Conservation (phyloP, 768 basidiomycete genomes). For the Ramaria sp. region DNA sequence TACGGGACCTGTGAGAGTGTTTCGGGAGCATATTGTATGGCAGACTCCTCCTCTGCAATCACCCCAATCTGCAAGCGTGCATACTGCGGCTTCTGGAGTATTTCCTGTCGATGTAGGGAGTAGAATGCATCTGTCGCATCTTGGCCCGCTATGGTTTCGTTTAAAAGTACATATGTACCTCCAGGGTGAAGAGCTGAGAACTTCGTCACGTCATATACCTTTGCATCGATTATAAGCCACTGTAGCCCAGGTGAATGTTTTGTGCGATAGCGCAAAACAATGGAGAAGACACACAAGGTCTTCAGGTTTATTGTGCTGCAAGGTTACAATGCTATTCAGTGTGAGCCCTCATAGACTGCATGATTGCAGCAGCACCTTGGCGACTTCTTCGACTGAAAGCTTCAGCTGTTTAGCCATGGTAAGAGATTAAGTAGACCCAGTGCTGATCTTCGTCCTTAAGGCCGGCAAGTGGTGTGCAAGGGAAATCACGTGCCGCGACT, state of each 20-base stretch:
- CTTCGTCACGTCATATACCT: slow-evolving; percentile 70
- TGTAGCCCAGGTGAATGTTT: slow-evolving; percentile 18
- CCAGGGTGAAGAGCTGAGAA: slow-evolving; percentile 83
- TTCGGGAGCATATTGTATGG: slow-evolving; percentile 45
- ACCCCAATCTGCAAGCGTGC: slow-evolving; percentile 57
- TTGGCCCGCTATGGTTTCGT: slow-evolving; percentile 56
- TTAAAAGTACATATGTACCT: slow-evolving; percentile 63
- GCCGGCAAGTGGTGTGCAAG: too few relatives aligned
- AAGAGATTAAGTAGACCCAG: too few relatives aligned
- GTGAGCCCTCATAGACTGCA: neutral
- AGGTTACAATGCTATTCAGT: neutral
- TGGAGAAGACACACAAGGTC: slow-evolving; percentile 48
- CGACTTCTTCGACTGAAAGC: slow-evolving; percentile 48
- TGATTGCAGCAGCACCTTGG: slow-evolving; percentile 33
- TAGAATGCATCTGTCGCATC: slow-evolving; percentile 78
- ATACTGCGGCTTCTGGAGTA: slow-evolving; percentile 65
- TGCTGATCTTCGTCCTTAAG: too few relatives aligned
- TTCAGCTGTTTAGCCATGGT: slow-evolving; percentile 15
- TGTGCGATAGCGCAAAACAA: neutral
- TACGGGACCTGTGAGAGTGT: slow-evolving; percentile 72
- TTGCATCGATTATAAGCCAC: slow-evolving; percentile 78
- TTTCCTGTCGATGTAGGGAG: slow-evolving; percentile 74
- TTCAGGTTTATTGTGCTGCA: slow-evolving; percentile 78
- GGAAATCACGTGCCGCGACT: too few relatives aligned
- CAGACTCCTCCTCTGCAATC: slow-evolving; percentile 44